Evolutionary conservation across 768 basidiomycete genomes (phyloP), one percentile per base, ranked within the genome.

Genomic region (Dioszegia hungarica): DNA sequence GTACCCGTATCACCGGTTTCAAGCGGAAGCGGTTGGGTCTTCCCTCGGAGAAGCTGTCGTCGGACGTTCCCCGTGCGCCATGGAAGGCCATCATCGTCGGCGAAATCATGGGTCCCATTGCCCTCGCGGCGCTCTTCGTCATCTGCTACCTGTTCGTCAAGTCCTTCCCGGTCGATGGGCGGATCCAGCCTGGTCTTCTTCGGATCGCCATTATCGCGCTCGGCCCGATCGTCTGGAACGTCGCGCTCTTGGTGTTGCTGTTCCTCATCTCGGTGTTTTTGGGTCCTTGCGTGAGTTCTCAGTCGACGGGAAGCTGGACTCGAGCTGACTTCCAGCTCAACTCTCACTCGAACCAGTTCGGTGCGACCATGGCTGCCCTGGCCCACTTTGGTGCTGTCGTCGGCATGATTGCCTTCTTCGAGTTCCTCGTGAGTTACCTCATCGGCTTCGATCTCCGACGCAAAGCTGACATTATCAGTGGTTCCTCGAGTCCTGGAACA

Each of bases 1-100:
- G 95, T 49, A 99, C 95, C 17, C 88, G 90, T 84, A 94, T 99
- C 73, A 99, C 95, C 17, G 95, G 95, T n/a, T 99, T 92, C 84
- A 98, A 98, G 83, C 90, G 89, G 81, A 97, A 98, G 82, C 85
- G 85, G 64, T 84, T 99, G 5, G 95, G 95, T 20, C 88, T 91
- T 71, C 95, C 95, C 1, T 97, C 93, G 0, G 94, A 98, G 78
- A 98, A 95, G 77, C 82, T 98, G 25, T 93, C 93, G 5, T 88
- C 88, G 50, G 95, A 98, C 73, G 87, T 91, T 33, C 94, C 95
- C 19, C 85, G 94, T 43, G 95, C 93, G 10, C 83, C 84, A 36
- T 94, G 90, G 91, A 85, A 88, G 46, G 86, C 90, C 10, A 90
- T 94, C 58, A 77, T 94, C 55, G 82, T 90, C 64, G 87, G 89